Percentiles rank a stretch among this genome's conserved stretches.
These are phyloP conservation scores for Leccinum ambiguum DNA, from an alignment of 1,284 basidiomycete genomes.

Conservation along the genomic window DNA sequence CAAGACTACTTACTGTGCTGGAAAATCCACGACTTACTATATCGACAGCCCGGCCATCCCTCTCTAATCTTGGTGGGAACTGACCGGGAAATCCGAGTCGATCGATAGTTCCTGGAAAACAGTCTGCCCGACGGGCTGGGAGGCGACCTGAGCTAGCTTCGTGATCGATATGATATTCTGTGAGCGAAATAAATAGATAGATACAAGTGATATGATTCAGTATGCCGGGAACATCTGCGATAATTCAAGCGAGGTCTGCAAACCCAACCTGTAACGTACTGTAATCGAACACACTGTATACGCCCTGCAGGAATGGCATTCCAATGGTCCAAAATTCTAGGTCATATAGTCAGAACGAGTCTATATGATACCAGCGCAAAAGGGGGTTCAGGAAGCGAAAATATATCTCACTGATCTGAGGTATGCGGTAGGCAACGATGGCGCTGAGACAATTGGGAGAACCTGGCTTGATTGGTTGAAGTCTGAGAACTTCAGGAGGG, in stretches of 20 bases:
- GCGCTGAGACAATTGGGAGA: no score
- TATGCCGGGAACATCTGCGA: neutral
- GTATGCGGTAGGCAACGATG: neutral
- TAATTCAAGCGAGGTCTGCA: neutral
- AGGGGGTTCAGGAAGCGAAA: neutral
- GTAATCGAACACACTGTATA: neutral
- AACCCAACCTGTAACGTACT: neutral
- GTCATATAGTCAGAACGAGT: neutral
- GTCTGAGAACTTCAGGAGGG: neutral
- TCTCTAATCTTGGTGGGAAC: neutral
- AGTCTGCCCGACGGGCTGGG: no score
- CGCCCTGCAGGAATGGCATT: neutral
- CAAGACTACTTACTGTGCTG: neutral
- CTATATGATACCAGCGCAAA: no score
- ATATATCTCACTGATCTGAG: neutral
- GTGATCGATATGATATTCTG: no score
- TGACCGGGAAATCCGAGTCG: no score
- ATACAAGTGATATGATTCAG: no score
- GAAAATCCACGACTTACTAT: neutral
- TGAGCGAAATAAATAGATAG: no score
- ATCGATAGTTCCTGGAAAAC: no score
- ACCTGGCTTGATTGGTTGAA: neutral
- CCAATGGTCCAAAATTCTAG: neutral
- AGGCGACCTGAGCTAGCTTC: neutral
- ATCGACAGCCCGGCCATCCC: slow-evolving; percentile 10